phyloP scores from a whole-genome alignment of 768 basidiomycete genomes.

The Peribolospora baueri region DNA sequence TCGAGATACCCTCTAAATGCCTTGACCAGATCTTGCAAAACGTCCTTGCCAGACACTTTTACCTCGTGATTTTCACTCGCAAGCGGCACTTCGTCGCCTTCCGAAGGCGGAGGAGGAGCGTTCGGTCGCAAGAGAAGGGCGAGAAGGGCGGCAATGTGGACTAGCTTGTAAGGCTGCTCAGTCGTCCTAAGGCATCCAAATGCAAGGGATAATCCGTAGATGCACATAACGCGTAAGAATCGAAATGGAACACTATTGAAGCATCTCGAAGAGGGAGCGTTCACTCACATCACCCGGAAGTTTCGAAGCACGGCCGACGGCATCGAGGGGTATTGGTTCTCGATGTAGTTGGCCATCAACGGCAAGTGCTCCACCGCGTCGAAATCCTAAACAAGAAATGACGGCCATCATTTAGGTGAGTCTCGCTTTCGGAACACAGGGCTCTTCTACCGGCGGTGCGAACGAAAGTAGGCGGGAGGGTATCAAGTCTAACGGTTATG shows the following conservation, averaged over 20 bases:
- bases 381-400: constrained; percentile 16
- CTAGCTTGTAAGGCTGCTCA: constrained; percentile 83
- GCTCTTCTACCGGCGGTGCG: too few relatives aligned
- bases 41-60: constrained; percentile 34
- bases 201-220: too few relatives aligned
- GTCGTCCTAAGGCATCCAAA: constrained; percentile 23
- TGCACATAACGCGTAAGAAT: neutral
- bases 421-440: neutral
- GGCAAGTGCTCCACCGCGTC: constrained; percentile 19
- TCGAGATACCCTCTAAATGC: constrained; percentile 73
- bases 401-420: too few relatives aligned
- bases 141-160: constrained; percentile 62
- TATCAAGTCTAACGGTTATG: too few relatives aligned
- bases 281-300: constrained; percentile 19
- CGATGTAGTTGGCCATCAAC: constrained; percentile 14
- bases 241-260: neutral
- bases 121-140: constrained; percentile 27
- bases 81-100: constrained; percentile 21
- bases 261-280: neutral
- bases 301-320: constrained; percentile 17
- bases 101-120: constrained; percentile 5
- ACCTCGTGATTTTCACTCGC: constrained; percentile 19
- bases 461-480: too few relatives aligned
- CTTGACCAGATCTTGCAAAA: constrained; percentile 73
- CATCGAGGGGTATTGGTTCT: constrained; percentile 16